Evolutionary conservation across 2,329 filamentous ascomycete genomes (phyloP).

Genomic region (Phyllosticta capitalensis): DNA sequence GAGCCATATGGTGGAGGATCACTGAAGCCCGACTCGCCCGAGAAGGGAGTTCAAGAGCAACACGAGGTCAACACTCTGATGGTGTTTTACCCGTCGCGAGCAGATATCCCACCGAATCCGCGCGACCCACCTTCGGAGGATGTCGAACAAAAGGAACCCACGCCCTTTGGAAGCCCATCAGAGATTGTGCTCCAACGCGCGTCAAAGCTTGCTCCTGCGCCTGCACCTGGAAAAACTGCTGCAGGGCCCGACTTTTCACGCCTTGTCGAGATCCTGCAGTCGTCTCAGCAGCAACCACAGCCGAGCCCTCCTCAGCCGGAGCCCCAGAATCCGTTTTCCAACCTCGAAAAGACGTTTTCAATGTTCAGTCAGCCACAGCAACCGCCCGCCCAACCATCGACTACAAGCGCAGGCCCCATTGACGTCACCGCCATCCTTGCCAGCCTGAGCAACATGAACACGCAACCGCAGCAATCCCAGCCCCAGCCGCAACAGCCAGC

Average conservation of each 20-base stretch:
- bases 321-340: constrained; percentile 11
- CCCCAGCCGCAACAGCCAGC: constrained; percentile 11
- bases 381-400: constrained; percentile 9
- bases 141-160: constrained; percentile 19
- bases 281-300: constrained; percentile 14
- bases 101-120: constrained; percentile 38
- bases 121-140: constrained; percentile 32
- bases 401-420: neutral
- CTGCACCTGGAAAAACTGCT: neutral
- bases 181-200: constrained; percentile 18
- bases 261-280: constrained; percentile 4
- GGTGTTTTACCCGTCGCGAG: constrained; percentile 35
- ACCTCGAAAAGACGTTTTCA: constrained; percentile 10
- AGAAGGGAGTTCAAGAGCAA: constrained; percentile 34
- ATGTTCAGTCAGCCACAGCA: constrained; percentile 14
- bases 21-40: constrained; percentile 29
- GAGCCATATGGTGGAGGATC: constrained; percentile 36
- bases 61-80: constrained; percentile 39
- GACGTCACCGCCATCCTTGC: constrained; percentile 14
- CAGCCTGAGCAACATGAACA: constrained; percentile 16
- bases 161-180: constrained; percentile 30
- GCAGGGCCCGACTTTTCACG: constrained; percentile 1
- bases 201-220: constrained; percentile 15
- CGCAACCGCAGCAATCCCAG: constrained; percentile 12
- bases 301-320: constrained; percentile 10